Evolutionary conservation across 1,284 basidiomycete species (phyloP).

Genomic region (Cryptococcus hybrid): DNA sequence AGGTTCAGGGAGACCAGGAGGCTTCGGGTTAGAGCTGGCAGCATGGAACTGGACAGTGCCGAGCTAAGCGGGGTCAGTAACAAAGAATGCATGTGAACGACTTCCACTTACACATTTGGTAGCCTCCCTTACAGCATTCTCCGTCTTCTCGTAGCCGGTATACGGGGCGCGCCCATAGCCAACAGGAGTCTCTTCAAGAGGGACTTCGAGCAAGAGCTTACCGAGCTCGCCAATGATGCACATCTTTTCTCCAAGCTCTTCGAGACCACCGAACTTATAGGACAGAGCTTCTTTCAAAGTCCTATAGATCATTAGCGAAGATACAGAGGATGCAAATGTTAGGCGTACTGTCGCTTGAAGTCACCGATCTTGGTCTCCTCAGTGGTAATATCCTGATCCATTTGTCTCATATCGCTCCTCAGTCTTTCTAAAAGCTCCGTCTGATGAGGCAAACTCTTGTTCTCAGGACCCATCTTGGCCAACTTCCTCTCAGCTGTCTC

Average conservation of each 20-base stretch:
- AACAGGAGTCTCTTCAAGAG: constrained; percentile 73
- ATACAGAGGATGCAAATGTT: neutral
- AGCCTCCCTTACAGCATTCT: constrained; percentile 63
- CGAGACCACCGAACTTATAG: constrained; percentile 81
- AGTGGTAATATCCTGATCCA: constrained; percentile 79
- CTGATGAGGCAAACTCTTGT: constrained; percentile 79
- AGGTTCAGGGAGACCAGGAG: constrained; percentile 38
- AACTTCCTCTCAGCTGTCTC: constrained; percentile 89
- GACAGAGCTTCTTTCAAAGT: constrained; percentile 65
- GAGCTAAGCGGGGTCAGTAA: constrained; percentile 26
- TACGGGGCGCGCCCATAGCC: constrained; percentile 76
- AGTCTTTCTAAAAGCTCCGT: constrained; percentile 71
- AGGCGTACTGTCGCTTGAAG: constrained; percentile 65
- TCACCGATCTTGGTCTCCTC: constrained; percentile 82
- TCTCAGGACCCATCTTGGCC: constrained; percentile 83
- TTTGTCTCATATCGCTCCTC: constrained; percentile 69
- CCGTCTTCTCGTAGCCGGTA: constrained; percentile 59
- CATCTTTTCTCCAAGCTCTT: constrained; percentile 84
- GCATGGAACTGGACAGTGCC: constrained; percentile 42
- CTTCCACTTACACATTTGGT: constrained; percentile 51
- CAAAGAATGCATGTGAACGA: neutral
- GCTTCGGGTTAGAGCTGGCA: constrained; percentile 30
- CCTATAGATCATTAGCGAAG: constrained; percentile 15
- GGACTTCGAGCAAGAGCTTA: constrained; percentile 74
- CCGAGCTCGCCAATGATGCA: constrained; percentile 80